Conservation (phyloP, 306 rosid genomes). For the Ormosia semicastrata region DNA sequence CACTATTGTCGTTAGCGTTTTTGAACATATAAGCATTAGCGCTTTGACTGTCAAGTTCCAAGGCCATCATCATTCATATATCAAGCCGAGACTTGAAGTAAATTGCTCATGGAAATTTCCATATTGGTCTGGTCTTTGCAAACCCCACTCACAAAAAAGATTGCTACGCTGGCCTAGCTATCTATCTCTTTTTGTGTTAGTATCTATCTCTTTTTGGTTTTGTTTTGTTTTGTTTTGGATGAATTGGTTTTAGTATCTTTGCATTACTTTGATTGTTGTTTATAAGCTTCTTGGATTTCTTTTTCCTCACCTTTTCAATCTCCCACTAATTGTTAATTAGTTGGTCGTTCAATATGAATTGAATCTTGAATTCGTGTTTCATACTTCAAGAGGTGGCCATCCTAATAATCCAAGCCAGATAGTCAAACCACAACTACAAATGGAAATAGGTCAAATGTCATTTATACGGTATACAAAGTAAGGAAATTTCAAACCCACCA, state of each 20-base stretch:
- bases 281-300: conserved; percentile 33
- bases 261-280: conserved; percentile 28
- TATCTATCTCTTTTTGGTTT: neutral
- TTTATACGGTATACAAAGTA: neutral
- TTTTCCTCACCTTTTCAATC: conserved; percentile 19
- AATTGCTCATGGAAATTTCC: conserved; percentile 3
- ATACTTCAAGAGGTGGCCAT: conserved; percentile 15
- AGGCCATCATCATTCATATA: neutral
- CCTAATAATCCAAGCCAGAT: neutral
- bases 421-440: conserved; percentile 34
- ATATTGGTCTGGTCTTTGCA: conserved; percentile 18
- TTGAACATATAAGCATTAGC: conserved; percentile 41
- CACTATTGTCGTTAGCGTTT: conserved; percentile 37
- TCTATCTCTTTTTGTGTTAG: neutral
- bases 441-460: conserved; percentile 42
- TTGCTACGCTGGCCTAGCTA: neutral
- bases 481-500: conserved; percentile 29
- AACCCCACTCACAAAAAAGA: conserved; percentile 20
- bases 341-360: conserved; percentile 6
- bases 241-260: conserved; percentile 7
- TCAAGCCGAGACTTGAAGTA: neutral
- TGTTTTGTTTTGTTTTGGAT: neutral
- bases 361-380: neutral
- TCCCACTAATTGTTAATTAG: conserved; percentile 4
- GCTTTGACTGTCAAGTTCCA: conserved; percentile 24